These are phyloP conservation scores for Wickerhamiella dianesei DNA, from an alignment of 805 yeast genomes.

Conservation along the genomic window DNA sequence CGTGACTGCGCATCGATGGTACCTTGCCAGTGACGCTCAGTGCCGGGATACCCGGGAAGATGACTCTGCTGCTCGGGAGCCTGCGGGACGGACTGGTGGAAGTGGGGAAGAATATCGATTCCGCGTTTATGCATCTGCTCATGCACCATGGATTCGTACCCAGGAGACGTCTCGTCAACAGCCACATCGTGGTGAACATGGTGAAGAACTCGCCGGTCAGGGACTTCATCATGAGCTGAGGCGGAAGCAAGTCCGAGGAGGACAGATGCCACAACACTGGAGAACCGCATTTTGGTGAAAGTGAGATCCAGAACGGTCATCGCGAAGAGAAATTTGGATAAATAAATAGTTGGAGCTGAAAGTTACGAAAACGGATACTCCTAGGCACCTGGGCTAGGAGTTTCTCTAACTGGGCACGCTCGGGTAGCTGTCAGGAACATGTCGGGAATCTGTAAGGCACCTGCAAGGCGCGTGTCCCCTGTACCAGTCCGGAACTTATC, in stretches of 20 bases:
- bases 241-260: neutral
- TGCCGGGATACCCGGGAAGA: neutral
- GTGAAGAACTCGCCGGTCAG: no score
- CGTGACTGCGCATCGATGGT: neutral
- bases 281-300: neutral
- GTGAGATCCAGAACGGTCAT: neutral
- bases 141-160: neutral
- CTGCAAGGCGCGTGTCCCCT: no score
- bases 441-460: no score
- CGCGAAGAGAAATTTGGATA: neutral
- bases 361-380: neutral
- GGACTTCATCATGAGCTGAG: no score
- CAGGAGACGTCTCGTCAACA: neutral
- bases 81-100: neutral
- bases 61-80: neutral
- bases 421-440: no score
- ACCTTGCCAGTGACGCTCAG: constrained; percentile 1
- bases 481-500: no score
- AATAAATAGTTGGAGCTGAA: neutral
- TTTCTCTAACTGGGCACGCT: no score
- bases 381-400: no score
- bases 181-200: neutral
- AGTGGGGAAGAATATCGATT: neutral
- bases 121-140: neutral
- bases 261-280: neutral